A percentile compares a stretch with the other conserved stretches of the same genome.
phyloP scores from a whole-genome alignment of 2,329 filamentous ascomycete genomes.

The Xylaria sp. region DNA sequence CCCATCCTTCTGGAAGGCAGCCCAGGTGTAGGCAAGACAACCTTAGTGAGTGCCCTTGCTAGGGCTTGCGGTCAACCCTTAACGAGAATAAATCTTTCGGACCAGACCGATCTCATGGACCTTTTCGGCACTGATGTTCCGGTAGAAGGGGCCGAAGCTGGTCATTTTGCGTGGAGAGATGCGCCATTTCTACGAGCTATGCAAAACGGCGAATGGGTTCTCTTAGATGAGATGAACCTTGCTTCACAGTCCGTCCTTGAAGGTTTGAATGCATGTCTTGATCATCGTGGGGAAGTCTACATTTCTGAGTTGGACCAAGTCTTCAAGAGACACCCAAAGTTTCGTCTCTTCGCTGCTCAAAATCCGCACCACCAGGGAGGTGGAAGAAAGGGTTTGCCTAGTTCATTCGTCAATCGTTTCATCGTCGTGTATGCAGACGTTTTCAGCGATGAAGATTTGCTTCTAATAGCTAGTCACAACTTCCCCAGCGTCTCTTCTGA shows the following conservation, averaged over 20 bases:
- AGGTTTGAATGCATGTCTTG: conserved; percentile 94
- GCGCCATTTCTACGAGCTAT: conserved; percentile 95
- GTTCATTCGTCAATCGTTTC: conserved; percentile 97
- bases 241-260: conserved; percentile 97
- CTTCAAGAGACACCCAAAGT: conserved; percentile 88
- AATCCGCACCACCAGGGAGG: conserved; percentile 98
- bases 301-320: conserved; percentile 94
- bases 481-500: conserved; percentile 72
- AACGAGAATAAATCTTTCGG: conserved; percentile 95
- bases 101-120: conserved; percentile 98
- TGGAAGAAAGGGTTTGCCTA: conserved; percentile 91
- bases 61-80: conserved; percentile 81
- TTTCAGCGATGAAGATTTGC: conserved; percentile 83
- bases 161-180: conserved; percentile 94
- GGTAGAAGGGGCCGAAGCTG: conserved; percentile 89
- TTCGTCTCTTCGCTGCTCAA: conserved; percentile 95
- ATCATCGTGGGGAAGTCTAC: conserved; percentile 95
- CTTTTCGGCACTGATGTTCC: conserved; percentile 97
- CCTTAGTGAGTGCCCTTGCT: conserved; percentile 86
- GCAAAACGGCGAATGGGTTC: conserved; percentile 96
- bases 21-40: conserved; percentile 98
- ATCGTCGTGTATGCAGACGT: conserved; percentile 97
- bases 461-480: conserved; percentile 81
- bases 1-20: conserved; percentile 95
- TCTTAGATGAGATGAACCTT: conserved; percentile 98